Evolutionary conservation across 2,329 filamentous ascomycete genomes (phyloP).

Genomic region (Bimuria novae-zelandiae): DNA sequence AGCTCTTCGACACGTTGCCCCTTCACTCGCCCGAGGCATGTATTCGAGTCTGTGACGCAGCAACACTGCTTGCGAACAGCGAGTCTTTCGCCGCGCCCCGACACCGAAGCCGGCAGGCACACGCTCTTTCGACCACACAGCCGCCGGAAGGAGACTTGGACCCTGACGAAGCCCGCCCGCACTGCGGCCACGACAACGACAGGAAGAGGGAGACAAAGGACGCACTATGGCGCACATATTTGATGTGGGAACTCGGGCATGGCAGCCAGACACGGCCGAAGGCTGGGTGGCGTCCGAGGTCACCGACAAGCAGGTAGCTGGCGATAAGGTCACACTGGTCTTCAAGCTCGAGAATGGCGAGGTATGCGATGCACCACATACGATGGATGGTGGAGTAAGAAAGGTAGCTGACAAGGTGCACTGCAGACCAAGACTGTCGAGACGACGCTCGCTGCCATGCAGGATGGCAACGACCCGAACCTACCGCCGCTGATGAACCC

Average conservation of each 20-base stretch:
- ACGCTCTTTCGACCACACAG: slow-evolving; percentile 21
- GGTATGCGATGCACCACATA: slow-evolving; percentile 55
- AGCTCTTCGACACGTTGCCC: background rate
- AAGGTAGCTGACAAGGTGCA: slow-evolving; percentile 20
- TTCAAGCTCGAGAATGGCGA: slow-evolving; percentile 93
- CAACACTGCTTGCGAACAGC: slow-evolving; percentile 27
- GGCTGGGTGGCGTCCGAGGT: slow-evolving; percentile 98
- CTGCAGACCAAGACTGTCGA: slow-evolving; percentile 76
- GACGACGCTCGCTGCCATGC: slow-evolving; percentile 75
- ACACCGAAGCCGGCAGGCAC: slow-evolving; percentile 17
- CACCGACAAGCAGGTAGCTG: slow-evolving; percentile 79
- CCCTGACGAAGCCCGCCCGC: slow-evolving; percentile 27
- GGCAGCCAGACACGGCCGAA: slow-evolving; percentile 95
- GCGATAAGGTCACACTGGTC: slow-evolving; percentile 82
- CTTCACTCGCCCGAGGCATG: slow-evolving; percentile 25
- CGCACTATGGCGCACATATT: slow-evolving; percentile 83
- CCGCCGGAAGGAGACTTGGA: slow-evolving; percentile 32
- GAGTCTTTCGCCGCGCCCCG: slow-evolving; percentile 6
- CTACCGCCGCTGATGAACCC: slow-evolving; percentile 97
- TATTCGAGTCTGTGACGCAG: slow-evolving; percentile 35
- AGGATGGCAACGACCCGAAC: slow-evolving; percentile 74
- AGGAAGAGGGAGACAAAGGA: slow-evolving; percentile 29
- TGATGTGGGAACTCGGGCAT: slow-evolving; percentile 95
- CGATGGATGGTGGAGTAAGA: no score
- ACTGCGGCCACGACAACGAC: slow-evolving; percentile 21